Percentiles rank a stretch among this genome's conserved stretches.
These are phyloP conservation scores for Didymellaceae sp. DNA, from an alignment of 2,329 filamentous ascomycete genomes.

Conservation along the genomic window DNA sequence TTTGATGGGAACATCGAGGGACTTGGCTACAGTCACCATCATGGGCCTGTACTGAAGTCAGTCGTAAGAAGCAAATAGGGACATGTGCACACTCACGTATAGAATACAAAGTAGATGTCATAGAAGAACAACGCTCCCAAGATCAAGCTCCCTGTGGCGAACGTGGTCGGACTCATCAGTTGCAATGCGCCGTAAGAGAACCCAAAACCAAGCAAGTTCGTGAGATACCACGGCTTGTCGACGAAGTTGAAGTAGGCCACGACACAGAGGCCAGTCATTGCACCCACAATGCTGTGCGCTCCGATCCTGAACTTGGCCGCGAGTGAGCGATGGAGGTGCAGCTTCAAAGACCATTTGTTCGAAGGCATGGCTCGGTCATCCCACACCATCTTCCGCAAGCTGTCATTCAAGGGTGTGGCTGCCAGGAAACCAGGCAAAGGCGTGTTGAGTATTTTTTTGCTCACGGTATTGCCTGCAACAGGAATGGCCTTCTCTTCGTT, in stretches of 20 bases:
- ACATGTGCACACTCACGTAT: slow-evolving; percentile 63
- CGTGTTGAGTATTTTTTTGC: slow-evolving; percentile 41
- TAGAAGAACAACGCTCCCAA: slow-evolving; percentile 87
- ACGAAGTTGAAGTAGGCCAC: slow-evolving; percentile 70
- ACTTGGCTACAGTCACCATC: slow-evolving; percentile 87
- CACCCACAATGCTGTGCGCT: slow-evolving; percentile 61
- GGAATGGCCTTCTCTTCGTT: slow-evolving; percentile 42
- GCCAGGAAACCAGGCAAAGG: slow-evolving; percentile 61
- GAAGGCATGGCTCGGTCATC: slow-evolving; percentile 54
- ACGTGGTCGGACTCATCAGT: slow-evolving; percentile 87
- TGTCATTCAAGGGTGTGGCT: slow-evolving; percentile 53
- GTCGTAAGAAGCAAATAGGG: not conserved
- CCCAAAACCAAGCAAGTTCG: slow-evolving; percentile 85
- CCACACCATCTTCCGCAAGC: slow-evolving; percentile 61
- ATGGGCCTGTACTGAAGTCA: slow-evolving; percentile 62
- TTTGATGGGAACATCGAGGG: slow-evolving; percentile 91
- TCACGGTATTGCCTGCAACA: slow-evolving; percentile 37
- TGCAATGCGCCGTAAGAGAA: slow-evolving; percentile 85
- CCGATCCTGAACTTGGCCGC: slow-evolving; percentile 60
- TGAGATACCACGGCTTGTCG: slow-evolving; percentile 71
- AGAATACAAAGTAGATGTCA: slow-evolving; percentile 92
- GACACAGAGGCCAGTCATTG: slow-evolving; percentile 61
- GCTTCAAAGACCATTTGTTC: slow-evolving; percentile 59
- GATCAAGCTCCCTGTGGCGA: slow-evolving; percentile 79
- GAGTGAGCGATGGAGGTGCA: slow-evolving; percentile 61